Evolutionary conservation across 345 rosid species (phyloP), one percentile per base, ranked within the genome.

Genomic region (Aethionema arabicum): DNA sequence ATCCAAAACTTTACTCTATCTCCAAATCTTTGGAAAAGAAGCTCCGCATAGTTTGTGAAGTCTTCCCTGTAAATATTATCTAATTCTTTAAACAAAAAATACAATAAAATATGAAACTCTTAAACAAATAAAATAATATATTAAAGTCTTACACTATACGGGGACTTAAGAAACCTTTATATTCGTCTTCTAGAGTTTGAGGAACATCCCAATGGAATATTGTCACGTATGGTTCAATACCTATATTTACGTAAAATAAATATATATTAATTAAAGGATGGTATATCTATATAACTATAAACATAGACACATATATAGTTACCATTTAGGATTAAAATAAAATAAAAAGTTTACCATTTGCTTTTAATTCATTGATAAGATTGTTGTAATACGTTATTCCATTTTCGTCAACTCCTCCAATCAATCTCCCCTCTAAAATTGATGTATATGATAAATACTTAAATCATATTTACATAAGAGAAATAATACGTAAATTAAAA

Each of bases 11-110:
- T 78, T 0, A 76, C 80, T 4, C 75, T 64, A 2, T 76, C 80
- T 3, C 80, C 80, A 3, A 83, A 83, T 31, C 52, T 55, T 53
- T 71, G 59, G 40, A 80, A 85, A 52, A 82, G 78, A 63, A 82
- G 51, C 7, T 82, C 82, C 2, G 73, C 80, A 35, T 72, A 82
- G 10, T 72, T 75, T 6, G 1, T 58, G 53, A 7, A 78, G 30
- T 79, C 86, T 13, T 74, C 61, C 54, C 86, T 83, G 62, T 52
- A 4, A 5, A 51, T 33, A 36, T 15, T 37, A 14, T 5, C 2
- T 42, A 40, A 32, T 59, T 49, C 32, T 27, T 50, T 21, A 49
- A 3, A 10, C 2, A 10, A 41, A 21, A 21, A 21, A 21, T 21
- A 13, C 44, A 11, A 47, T 2, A 6, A 21, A 21, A 21, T 1